Evolutionary conservation across 495 filamentous ascomycete species (phyloP).

Genomic region (Aspergillus avenaceus): DNA sequence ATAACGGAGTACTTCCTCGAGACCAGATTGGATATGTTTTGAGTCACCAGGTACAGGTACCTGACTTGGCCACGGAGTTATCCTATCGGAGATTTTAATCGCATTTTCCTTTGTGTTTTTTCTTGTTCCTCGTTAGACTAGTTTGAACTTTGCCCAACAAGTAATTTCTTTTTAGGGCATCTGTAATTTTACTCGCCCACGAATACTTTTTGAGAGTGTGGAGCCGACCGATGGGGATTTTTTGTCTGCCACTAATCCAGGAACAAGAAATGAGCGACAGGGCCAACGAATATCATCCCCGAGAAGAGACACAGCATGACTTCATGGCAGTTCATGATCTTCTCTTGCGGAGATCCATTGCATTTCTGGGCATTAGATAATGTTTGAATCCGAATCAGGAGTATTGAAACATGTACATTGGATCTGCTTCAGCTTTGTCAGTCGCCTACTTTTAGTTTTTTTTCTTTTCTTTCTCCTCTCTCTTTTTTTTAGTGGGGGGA

Average conservation of each 20-base stretch:
- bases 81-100: background rate
- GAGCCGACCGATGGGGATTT: background rate
- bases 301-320: slow-evolving; percentile 14
- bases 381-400: too few species aligned
- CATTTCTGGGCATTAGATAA: background rate
- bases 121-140: background rate
- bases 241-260: slow-evolving; percentile 7
- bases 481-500: too few species aligned
- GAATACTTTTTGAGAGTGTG: too few species aligned
- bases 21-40: background rate
- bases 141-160: slow-evolving; percentile 1
- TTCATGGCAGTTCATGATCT: slow-evolving; percentile 15
- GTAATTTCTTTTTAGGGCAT: background rate
- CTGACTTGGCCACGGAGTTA: background rate
- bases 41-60: background rate
- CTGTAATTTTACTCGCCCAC: slow-evolving; percentile 2
- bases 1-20: background rate
- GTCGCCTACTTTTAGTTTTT: too few species aligned
- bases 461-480: too few species aligned
- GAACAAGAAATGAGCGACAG: slow-evolving; percentile 21
- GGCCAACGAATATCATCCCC: slow-evolving; percentile 7
- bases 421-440: too few species aligned
- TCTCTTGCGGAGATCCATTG: slow-evolving; percentile 6
- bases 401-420: too few species aligned
- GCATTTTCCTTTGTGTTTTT: background rate